phyloP scores from a whole-genome alignment of 306 rosid species.

The Carpinus viminea region DNA sequence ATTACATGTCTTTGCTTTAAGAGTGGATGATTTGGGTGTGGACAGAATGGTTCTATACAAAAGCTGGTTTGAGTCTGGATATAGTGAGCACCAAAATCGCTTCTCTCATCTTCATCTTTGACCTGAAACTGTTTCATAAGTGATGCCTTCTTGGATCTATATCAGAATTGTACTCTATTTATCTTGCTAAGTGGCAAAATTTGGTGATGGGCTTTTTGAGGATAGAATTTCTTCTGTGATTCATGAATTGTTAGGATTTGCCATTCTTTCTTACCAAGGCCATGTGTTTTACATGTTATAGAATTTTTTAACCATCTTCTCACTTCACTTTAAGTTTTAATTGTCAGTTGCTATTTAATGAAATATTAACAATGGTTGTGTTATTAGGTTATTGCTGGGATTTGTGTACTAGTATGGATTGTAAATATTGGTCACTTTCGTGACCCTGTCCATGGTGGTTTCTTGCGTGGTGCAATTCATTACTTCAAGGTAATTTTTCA shows the following conservation, averaged over 20 bases:
- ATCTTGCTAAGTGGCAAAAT: not conserved
- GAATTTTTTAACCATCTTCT: not conserved
- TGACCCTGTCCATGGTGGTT: slow-evolving; percentile 99
- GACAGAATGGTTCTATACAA: slow-evolving; percentile 15
- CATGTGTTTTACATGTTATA: not conserved
- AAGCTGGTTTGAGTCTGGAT: slow-evolving; percentile 8
- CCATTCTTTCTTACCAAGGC: not conserved
- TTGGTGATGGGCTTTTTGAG: not conserved
- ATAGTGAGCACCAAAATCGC: not conserved
- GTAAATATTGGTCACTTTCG: slow-evolving; percentile 98
- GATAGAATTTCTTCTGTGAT: not conserved
- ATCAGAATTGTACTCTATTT: slow-evolving; percentile 19
- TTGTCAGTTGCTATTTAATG: slow-evolving; percentile 8
- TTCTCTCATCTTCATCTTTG: not conserved
- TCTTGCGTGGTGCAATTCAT: slow-evolving; percentile 92
- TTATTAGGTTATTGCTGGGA: slow-evolving; percentile 93
- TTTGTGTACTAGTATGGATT: slow-evolving; percentile 90
- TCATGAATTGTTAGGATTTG: not conserved
- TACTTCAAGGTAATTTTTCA: slow-evolving; percentile 82
- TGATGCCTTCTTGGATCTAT: slow-evolving; percentile 8
- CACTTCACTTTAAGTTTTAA: not conserved
- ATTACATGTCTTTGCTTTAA: slow-evolving; percentile 19
- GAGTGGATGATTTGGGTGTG: slow-evolving; percentile 18
- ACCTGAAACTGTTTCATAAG: not conserved
- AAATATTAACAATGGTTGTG: slow-evolving; percentile 22